Evolutionary conservation across 192 early-diverging fungal genomes (phyloP).

Genomic region (Paraglomus brasilianum): DNA sequence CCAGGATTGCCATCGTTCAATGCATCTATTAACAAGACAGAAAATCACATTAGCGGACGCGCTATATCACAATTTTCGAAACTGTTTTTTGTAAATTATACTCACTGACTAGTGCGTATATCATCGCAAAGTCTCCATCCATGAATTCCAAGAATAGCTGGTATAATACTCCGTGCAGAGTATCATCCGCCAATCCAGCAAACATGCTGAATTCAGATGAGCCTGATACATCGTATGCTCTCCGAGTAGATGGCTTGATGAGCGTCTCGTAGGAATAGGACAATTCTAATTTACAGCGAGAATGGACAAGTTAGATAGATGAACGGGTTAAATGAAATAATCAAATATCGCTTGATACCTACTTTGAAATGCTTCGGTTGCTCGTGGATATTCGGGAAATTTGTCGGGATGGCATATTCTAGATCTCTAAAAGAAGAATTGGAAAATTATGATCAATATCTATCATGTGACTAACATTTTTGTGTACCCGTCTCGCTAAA

Average conservation of each 20-base stretch:
- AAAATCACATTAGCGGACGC: not conserved
- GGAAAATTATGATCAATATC: not conserved
- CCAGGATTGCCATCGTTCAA: slow-evolving; percentile 43
- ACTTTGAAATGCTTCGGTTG: slow-evolving; percentile 53
- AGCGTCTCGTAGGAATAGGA: slow-evolving; percentile 53
- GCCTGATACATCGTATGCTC: slow-evolving; percentile 44
- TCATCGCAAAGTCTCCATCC: slow-evolving; percentile 55
- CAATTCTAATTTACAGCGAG: slow-evolving; percentile 32
- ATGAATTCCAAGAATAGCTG: slow-evolving; percentile 54
- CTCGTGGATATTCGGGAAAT: slow-evolving; percentile 50
- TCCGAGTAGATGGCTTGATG: slow-evolving; percentile 44
- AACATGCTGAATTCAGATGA: slow-evolving; percentile 37
- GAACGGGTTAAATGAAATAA: not conserved
- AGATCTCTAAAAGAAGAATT: slow-evolving; percentile 32
- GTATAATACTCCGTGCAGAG: slow-evolving; percentile 48
- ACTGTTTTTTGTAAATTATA: slow-evolving; percentile 1
- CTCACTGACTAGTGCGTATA: slow-evolving; percentile 54
- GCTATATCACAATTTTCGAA: not conserved
- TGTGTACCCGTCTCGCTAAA: too few species aligned
- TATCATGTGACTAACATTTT: too few species aligned
- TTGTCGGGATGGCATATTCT: slow-evolving; percentile 55
- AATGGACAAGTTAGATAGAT: not conserved
- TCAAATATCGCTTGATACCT: slow-evolving; percentile 4
- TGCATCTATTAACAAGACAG: slow-evolving; percentile 33
- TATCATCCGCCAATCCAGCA: slow-evolving; percentile 38